Percentiles rank a stretch among this genome's conserved stretches.
phyloP scores from a whole-genome alignment of 2,329 filamentous ascomycete genomes.

The Fusarium decemcellulare region DNA sequence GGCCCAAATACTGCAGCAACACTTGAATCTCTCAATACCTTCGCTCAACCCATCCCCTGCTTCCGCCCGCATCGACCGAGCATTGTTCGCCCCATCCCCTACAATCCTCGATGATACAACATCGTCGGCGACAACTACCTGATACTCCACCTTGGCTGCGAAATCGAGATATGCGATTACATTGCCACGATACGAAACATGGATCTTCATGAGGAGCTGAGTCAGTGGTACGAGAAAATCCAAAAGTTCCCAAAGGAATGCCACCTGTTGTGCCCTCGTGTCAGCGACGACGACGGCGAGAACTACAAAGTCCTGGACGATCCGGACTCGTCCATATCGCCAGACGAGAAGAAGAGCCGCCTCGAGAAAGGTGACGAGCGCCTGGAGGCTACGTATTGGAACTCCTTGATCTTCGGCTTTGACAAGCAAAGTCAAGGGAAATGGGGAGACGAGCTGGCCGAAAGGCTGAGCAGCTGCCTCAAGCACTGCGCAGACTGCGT shows the following conservation, averaged over 20 bases:
- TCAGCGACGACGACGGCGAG: slow-evolving; percentile 72
- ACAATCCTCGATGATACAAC: slow-evolving; percentile 21
- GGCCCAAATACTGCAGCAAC: not conserved
- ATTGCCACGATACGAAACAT: slow-evolving; percentile 48
- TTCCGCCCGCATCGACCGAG: not conserved
- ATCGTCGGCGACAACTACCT: slow-evolving; percentile 6
- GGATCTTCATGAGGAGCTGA: slow-evolving; percentile 59
- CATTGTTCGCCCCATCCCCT: not conserved
- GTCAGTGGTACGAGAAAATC: slow-evolving; percentile 60
- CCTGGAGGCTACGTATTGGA: slow-evolving; percentile 75
- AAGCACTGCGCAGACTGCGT: slow-evolving; percentile 79
- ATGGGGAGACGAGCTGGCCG: slow-evolving; percentile 72
- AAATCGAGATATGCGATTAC: slow-evolving; percentile 40
- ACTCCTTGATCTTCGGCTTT: slow-evolving; percentile 78
- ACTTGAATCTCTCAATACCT: not conserved
- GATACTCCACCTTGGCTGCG: slow-evolving; percentile 16
- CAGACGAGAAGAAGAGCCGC: slow-evolving; percentile 65
- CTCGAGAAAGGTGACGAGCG: slow-evolving; percentile 70
- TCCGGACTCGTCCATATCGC: slow-evolving; percentile 62
- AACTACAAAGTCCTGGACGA: slow-evolving; percentile 70
- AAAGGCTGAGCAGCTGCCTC: slow-evolving; percentile 70
- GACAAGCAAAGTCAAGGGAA: slow-evolving; percentile 71
- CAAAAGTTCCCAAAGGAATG: slow-evolving; percentile 61
- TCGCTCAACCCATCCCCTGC: not conserved
- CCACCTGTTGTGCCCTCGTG: slow-evolving; percentile 79